Conservation (phyloP, 2,329 filamentous ascomycete genomes). For the Aspergillus jensenii region DNA sequence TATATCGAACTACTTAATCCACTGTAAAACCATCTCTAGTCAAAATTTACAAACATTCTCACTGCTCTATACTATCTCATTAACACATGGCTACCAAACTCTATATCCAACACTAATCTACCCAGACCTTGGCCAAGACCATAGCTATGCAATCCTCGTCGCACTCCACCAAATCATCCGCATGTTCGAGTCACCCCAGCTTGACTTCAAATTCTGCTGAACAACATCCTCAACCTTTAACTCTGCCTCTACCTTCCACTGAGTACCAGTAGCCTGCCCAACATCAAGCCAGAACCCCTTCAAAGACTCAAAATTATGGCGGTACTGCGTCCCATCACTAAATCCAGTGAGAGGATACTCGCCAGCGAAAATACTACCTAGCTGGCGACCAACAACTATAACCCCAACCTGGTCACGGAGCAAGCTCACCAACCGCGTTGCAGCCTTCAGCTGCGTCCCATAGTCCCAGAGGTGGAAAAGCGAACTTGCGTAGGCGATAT, state of each 20-base stretch:
- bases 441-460: slow-evolving; percentile 13
- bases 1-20: too few species aligned
- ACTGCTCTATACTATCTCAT: not conserved
- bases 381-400: slow-evolving; percentile 16
- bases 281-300: slow-evolving; percentile 17
- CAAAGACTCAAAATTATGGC: slow-evolving; percentile 19
- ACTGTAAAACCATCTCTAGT: too few species aligned
- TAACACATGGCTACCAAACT: too few species aligned
- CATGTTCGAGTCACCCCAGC: slow-evolving; percentile 17
- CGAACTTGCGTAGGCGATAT: slow-evolving; percentile 17
- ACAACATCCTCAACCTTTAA: slow-evolving; percentile 8
- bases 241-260: slow-evolving; percentile 18
- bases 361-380: slow-evolving; percentile 15
- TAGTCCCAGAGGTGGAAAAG: slow-evolving; percentile 22
- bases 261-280: slow-evolving; percentile 9
- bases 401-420: slow-evolving; percentile 12
- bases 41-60: not conserved
- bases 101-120: too few species aligned
- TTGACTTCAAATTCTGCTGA: not conserved
- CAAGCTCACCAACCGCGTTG: slow-evolving; percentile 13
- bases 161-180: slow-evolving; percentile 14
- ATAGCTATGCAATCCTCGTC: slow-evolving; percentile 1
- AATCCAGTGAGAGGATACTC: slow-evolving; percentile 13
- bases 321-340: slow-evolving; percentile 9
- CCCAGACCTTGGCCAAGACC: too few species aligned